Conservation (phyloP, 257 asterid genomes). For the Solanum neorickii region DNA sequence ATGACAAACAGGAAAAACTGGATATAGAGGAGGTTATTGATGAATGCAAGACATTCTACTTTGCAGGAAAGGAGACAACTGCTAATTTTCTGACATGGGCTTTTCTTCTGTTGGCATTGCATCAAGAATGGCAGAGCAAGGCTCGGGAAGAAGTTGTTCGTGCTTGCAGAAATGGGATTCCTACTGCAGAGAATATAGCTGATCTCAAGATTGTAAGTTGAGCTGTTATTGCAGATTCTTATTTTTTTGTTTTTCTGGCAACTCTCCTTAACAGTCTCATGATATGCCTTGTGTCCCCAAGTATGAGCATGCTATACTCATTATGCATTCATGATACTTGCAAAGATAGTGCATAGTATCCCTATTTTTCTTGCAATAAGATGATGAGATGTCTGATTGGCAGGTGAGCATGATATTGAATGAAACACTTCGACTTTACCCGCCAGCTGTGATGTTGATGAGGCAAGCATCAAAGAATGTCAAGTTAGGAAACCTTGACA, state of each 20-base stretch:
- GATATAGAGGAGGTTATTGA: conserved; percentile 19
- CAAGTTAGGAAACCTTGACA: conserved; percentile 13
- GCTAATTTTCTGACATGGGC: conserved; percentile 21
- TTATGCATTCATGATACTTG: neutral
- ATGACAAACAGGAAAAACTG: conserved; percentile 2
- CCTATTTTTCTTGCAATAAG: neutral
- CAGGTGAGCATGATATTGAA: conserved; percentile 17
- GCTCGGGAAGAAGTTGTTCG: conserved; percentile 19
- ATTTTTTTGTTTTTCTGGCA: neutral
- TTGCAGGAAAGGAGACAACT: conserved; percentile 29
- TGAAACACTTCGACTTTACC: conserved; percentile 23
- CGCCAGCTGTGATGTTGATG: conserved; percentile 5
- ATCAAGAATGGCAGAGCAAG: conserved; percentile 30
- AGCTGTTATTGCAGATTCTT: neutral
- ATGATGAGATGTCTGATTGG: neutral
- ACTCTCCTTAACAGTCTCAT: neutral
- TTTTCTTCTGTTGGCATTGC: conserved; percentile 19
- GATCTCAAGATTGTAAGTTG: conserved; percentile 18
- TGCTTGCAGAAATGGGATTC: conserved; percentile 5
- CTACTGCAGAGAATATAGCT: conserved; percentile 13
- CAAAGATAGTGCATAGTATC: neutral
- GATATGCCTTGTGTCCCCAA: neutral
- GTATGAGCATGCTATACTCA: neutral
- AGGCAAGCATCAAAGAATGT: conserved; percentile 10
- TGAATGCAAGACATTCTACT: conserved; percentile 29